Evolutionary conservation across 1,284 basidiomycete species (phyloP).

Genomic region (Leccinum angustisporum): DNA sequence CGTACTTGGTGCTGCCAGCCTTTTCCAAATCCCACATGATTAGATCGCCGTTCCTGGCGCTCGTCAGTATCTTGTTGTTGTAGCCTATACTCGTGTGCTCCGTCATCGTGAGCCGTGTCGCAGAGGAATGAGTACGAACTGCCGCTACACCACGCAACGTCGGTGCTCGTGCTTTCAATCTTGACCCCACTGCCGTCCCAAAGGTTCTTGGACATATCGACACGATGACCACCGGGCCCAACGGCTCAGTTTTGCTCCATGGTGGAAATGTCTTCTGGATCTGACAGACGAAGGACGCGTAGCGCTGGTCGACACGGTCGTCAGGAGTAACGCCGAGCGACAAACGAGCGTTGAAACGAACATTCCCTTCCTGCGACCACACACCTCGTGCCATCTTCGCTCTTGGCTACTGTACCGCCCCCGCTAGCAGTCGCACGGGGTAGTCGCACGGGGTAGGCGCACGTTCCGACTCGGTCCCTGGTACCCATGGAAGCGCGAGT

Average conservation of each 20-base stretch:
- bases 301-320: slow-evolving; percentile 47
- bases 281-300: slow-evolving; percentile 59
- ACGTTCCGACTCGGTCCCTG: slow-evolving; percentile 51
- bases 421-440: slow-evolving; percentile 55
- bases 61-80: slow-evolving; percentile 79
- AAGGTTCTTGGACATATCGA: slow-evolving; percentile 68
- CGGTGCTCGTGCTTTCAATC: slow-evolving; percentile 73
- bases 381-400: slow-evolving; percentile 62
- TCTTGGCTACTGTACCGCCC: slow-evolving; percentile 64
- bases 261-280: slow-evolving; percentile 40
- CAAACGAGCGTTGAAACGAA: slow-evolving; percentile 36
- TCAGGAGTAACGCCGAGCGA: slow-evolving; percentile 12
- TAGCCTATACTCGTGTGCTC: slow-evolving; percentile 47
- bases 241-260: slow-evolving; percentile 52
- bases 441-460: slow-evolving; percentile 56
- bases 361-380: slow-evolving; percentile 75
- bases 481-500: slow-evolving; percentile 45
- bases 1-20: slow-evolving; percentile 65
- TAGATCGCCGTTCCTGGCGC: slow-evolving; percentile 80
- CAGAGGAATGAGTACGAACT: slow-evolving; percentile 46
- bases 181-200: slow-evolving; percentile 75
- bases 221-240: slow-evolving; percentile 58
- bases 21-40: slow-evolving; percentile 84
- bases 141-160: slow-evolving; percentile 79
- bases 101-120: background rate